These are phyloP conservation scores for Colletotrichum sojae DNA, from an alignment of 2,329 filamentous ascomycete species.

Conservation along the genomic window DNA sequence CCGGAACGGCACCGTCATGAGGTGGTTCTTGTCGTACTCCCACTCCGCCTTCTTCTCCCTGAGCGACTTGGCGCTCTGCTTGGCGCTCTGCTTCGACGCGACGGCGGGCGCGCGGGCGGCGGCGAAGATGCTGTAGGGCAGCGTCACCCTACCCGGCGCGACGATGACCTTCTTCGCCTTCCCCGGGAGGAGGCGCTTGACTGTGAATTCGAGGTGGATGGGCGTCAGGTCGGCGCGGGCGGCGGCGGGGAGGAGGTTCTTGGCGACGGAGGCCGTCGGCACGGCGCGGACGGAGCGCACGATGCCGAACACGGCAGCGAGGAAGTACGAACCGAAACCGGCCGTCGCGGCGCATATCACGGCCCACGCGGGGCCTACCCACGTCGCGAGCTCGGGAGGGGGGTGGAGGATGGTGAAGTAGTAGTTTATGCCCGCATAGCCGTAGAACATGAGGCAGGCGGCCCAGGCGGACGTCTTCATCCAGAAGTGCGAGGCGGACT, in stretches of 20 bases:
- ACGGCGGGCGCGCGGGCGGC: conserved; percentile 26
- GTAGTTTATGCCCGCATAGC: conserved; percentile 65
- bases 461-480: conserved; percentile 74
- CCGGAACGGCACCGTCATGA: conserved; percentile 71
- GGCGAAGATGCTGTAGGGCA: conserved; percentile 54
- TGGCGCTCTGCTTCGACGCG: conserved; percentile 46
- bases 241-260: conserved; percentile 33
- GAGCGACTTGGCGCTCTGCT: conserved; percentile 44
- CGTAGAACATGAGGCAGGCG: conserved; percentile 67
- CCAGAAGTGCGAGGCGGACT: conserved; percentile 74
- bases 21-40: conserved; percentile 68
- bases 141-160: conserved; percentile 52
- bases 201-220: conserved; percentile 67
- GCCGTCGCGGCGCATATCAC: conserved; percentile 74
- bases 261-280: conserved; percentile 49
- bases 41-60: conserved; percentile 55
- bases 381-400: conserved; percentile 62
- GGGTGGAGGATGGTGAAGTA: conserved; percentile 63
- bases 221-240: conserved; percentile 35
- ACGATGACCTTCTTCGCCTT: conserved; percentile 60
- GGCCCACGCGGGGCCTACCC: conserved; percentile 56
- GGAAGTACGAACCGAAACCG: conserved; percentile 71
- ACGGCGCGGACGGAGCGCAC: conserved; percentile 72
- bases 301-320: conserved; percentile 70
- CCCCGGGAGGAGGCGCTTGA: conserved; percentile 65